Base-by-base conservation (phyloP, 345 rosid genomes). In the Salix purpurea region DNA sequence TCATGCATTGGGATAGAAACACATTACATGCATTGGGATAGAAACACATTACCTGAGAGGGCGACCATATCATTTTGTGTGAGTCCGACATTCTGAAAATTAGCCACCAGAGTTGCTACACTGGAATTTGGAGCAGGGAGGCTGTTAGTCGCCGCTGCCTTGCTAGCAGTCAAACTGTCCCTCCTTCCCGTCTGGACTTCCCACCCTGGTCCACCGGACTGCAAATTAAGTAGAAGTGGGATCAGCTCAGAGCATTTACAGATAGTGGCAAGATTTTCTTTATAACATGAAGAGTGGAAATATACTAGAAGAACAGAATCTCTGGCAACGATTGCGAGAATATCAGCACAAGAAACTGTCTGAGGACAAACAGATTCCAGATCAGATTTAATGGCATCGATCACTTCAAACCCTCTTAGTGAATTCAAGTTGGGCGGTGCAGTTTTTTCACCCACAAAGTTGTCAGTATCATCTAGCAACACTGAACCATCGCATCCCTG, bases 171-270 rank as follows among this genome's bases (percentile, higher is more conserved):
- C 32, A 89, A 74, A 76, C 96, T 77, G 78, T 90, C 96, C 74
- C 73, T 88, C 78, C 97, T 88, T 1, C 97, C 99, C 85, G 90
- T 85, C 58, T 79, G 85, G 37, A 93, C 96, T 69, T 90, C 97
- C 97, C 98, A 93, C n/a, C 84, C 79, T 67, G 98, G 97, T 37
- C 97, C 97, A 18, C 97, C 97, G 4, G 97, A 89, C 97, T 91
- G 86, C 77, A 72, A 32, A 58, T 39, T 44, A 48, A 21, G 4
- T 72, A 62, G 15, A 21, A 37, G 1, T 37, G 5, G 39, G 67
- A 23, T 72, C 18, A 37, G 52, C 18, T 72, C 36, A 36, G 14
- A 37, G 14, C 23, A 42, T 24, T 42, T 6, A 65, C 24, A 28
- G 30, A 39, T 21, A 6, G 48, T 24, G 0, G 40, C 16, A 15